Evolutionary conservation across 768 basidiomycete species (phyloP), one percentile per base, ranked within the genome.

Genomic region (Boletus fagicola): DNA sequence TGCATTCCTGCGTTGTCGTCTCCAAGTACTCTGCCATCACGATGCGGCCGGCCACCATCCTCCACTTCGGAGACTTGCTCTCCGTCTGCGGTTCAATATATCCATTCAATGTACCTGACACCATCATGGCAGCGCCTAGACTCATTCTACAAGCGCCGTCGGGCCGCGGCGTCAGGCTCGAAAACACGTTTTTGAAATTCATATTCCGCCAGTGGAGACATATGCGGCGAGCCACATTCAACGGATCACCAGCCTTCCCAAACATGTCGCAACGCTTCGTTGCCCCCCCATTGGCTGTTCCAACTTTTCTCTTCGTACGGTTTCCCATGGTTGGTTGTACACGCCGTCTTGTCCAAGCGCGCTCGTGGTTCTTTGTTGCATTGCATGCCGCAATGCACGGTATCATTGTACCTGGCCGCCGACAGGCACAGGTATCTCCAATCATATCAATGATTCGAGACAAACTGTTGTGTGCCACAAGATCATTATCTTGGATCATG

Each of bases 11-110:
- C n/a, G 18, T 50, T 15, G 35, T 46, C 54, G 35, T 58, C 43
- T 58, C 35, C 36, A 43, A 16, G 36, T n/a, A 30, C 40, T 22
- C 43, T 20, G 26, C 26, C 46, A 35, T 28, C 15, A 28, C 48
- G 49, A 59, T 15, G 39, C n/a, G n/a, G n/a, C 22, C 26, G 44
- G 56, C 15, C 20, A 42, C 57, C 49, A n/a, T 31, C 22, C 46
- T 28, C 39, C 2, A 12, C 24, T 53, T 36, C 42, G 33, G 55
- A 43, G 49, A 56, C 35, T 20, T n/a, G 42, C 26, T 26, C 36
- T 58, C 54, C 56, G 12, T 48, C 35, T 33, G 15, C 28, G 35
- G 10, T 20, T 5, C 36, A 26, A 16, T 16, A 0, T 5, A 16
- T 35, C 18, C 31, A 22, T 11, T 4, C 42, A 44, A 26, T 4